Evolutionary conservation across 306 rosid species (phyloP).

Genomic region (Lotus japonicus): DNA sequence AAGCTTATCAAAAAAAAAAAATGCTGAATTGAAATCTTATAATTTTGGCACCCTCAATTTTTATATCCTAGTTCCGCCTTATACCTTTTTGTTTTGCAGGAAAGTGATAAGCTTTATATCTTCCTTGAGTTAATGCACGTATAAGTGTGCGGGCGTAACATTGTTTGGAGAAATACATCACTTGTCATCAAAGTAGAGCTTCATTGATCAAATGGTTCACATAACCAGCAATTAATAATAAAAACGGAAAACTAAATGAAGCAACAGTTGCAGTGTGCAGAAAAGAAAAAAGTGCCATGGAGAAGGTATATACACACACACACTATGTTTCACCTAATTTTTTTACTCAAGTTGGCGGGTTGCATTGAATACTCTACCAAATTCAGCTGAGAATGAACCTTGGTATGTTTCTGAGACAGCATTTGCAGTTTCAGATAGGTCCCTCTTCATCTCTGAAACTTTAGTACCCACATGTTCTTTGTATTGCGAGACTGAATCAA

Average conservation of each 20-base stretch:
- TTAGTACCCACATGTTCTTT: conserved; percentile 52
- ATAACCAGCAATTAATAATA: not conserved
- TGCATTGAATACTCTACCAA: conserved; percentile 13
- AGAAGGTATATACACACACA: not conserved
- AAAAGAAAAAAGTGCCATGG: not conserved
- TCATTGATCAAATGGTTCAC: not conserved
- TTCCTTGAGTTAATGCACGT: no score
- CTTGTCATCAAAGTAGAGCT: not conserved
- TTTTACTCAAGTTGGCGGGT: not conserved
- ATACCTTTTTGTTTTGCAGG: conserved; percentile 33
- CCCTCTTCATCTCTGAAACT: conserved; percentile 52
- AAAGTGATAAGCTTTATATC: conserved; percentile 38
- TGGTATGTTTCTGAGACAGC: conserved; percentile 44
- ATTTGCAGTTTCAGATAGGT: conserved; percentile 50
- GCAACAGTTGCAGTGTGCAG: not conserved
- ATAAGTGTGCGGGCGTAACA: no score
- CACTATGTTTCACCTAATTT: not conserved
- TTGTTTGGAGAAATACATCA: no score
- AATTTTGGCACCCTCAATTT: no score
- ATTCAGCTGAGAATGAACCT: conserved; percentile 32
- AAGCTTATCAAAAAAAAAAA: no score
- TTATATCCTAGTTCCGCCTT: no score
- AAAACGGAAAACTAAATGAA: not conserved
- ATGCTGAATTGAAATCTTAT: no score
- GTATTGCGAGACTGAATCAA: conserved; percentile 54